Percentiles rank a stretch among this genome's conserved stretches.
Conservation (phyloP, 331 rosid genomes). For the Erythrophleum ivorense region DNA sequence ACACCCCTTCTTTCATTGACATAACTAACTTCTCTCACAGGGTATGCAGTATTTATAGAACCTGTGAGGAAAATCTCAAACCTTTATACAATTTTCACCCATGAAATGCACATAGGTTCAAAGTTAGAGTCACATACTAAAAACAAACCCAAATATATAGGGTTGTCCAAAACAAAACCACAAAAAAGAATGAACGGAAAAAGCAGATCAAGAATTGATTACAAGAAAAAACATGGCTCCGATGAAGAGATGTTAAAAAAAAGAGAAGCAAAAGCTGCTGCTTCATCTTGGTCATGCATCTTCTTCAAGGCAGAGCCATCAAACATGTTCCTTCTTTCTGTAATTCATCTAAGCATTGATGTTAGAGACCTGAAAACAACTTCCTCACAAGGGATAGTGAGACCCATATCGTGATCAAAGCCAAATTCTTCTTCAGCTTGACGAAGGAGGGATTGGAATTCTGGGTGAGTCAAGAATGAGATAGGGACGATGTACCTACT, state of each 20-base stretch:
- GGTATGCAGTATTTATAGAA: constrained; percentile 23
- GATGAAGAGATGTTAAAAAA: constrained; percentile 63
- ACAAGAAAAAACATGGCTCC: constrained; percentile 24
- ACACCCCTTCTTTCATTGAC: constrained; percentile 42
- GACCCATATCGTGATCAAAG: constrained; percentile 88
- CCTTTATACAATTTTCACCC: constrained; percentile 62
- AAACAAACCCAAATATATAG: constrained; percentile 37
- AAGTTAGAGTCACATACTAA: constrained; percentile 56
- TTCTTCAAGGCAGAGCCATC: constrained; percentile 47
- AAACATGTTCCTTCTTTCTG: neutral
- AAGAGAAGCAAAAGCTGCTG: constrained; percentile 57
- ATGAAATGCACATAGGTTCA: constrained; percentile 48
- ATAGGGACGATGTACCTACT: constrained; percentile 84
- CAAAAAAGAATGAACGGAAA: constrained; percentile 9
- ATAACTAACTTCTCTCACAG: constrained; percentile 58
- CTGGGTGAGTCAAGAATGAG: constrained; percentile 75
- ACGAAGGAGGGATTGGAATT: constrained; percentile 77
- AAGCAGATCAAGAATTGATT: constrained; percentile 36
- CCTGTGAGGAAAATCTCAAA: constrained; percentile 65
- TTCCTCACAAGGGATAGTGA: constrained; percentile 93
- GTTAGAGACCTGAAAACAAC: constrained; percentile 76
- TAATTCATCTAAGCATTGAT: constrained; percentile 63
- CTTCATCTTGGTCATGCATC: constrained; percentile 61
- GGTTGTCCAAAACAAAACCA: constrained; percentile 41
- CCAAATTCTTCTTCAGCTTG: constrained; percentile 96